Conservation (phyloP, 2,329 filamentous ascomycete species). For the Verticillium tricorpus region DNA sequence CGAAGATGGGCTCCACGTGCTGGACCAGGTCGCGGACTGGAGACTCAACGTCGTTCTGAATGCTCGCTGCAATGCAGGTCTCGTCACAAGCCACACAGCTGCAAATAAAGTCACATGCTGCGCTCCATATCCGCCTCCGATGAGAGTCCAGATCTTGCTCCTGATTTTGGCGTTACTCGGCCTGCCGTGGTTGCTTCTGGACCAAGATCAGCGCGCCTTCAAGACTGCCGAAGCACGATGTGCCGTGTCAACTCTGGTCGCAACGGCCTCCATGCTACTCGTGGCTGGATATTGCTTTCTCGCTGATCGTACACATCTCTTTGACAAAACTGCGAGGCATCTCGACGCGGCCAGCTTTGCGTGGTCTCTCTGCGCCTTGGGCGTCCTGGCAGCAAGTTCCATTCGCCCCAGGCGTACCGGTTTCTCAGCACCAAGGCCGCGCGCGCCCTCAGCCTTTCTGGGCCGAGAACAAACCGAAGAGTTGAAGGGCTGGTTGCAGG, state of each 20-base stretch:
- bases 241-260: conserved; percentile 17
- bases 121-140: conserved; percentile 32
- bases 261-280: conserved; percentile 19
- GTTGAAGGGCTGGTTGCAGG: conserved; percentile 64
- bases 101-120: conserved; percentile 47
- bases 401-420: background rate
- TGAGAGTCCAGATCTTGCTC: conserved; percentile 18
- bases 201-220: conserved; percentile 9
- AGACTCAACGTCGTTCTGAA: conserved; percentile 49
- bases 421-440: background rate
- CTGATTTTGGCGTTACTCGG: conserved; percentile 13
- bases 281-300: conserved; percentile 40
- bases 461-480: conserved; percentile 56
- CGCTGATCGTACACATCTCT: conserved; percentile 48
- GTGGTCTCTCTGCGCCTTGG: conserved; percentile 14
- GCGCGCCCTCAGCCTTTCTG: conserved; percentile 22
- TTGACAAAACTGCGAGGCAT: conserved; percentile 47
- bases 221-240: conserved; percentile 18
- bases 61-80: conserved; percentile 44
- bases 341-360: conserved; percentile 26
- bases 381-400: conserved; percentile 15
- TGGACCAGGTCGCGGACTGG: conserved; percentile 32
- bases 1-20: conserved; percentile 40
- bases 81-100: conserved; percentile 28
- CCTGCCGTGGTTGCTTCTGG: conserved; percentile 7